Evolutionary conservation across 441 rosid genomes (phyloP), one percentile per base, ranked within the genome.

Genomic region (Aleurites moluccanus): DNA sequence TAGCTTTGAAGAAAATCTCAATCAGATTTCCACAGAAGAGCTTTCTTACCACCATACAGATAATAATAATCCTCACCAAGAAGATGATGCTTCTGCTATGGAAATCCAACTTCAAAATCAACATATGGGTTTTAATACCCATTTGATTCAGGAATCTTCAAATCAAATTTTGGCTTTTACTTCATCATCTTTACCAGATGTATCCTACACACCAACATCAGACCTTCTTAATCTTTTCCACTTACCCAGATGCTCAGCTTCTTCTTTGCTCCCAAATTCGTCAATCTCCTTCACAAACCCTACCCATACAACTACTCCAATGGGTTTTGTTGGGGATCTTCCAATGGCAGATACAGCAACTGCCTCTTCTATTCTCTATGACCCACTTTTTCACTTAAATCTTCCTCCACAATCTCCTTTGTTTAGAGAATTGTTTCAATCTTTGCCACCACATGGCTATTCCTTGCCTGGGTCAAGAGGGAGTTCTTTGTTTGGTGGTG

Each of bases 221-320:
- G 94, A 92, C 81, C 93, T 92, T 67, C 88, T 88, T 44, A 88
- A 86, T 79, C 94, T 92, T 70, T 80, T 90, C 76, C 90, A 85
- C 71, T 75, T 89, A 30, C 85, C 94, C 49, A 63, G 81, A 75
- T 80, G 85, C 69, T 70, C 81, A 33, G 57, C 76, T 21, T 62
- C 83, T 44, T 56, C 83, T 70, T 42, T 85, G 70, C 78, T 85
- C 15, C 86, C 87, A 20, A 78, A 77, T 75, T 79, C 89, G 3
- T 82, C 93, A 6, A 62, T 88, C 18, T 79, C 93, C 56, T 82
- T 89, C 56, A 76, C 82, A 40, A 85, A 76, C 79, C 80, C 28
- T 69, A 35, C 59, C 72, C 79, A 73, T 55, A 60, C 79, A 42
- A 4, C 68, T 55, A 4, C 69, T 50, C 68, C 77, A 11, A 20